These are phyloP conservation scores for Melaleuca alternifolia DNA, from an alignment of 345 rosid genomes.

Conservation along the genomic window DNA sequence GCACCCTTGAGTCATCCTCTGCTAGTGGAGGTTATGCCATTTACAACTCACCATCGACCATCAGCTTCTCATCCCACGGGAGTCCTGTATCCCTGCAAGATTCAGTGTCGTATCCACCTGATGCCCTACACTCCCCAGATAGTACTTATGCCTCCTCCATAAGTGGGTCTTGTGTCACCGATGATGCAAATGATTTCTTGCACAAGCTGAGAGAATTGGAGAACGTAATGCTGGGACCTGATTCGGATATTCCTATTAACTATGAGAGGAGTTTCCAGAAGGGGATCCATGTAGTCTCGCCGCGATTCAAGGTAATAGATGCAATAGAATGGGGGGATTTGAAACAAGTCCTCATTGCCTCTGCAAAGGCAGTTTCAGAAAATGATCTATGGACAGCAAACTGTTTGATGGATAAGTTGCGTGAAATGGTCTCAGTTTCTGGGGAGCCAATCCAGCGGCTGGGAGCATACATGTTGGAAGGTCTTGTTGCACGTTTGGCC, in stretches of 20 bases:
- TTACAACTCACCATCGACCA: slow-evolving; percentile 30
- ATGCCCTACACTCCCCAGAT: slow-evolving; percentile 41
- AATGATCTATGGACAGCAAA: slow-evolving; percentile 53
- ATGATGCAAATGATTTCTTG: slow-evolving; percentile 46
- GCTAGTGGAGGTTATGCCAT: slow-evolving; percentile 12
- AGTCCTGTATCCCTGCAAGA: slow-evolving; percentile 47
- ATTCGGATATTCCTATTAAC: slow-evolving; percentile 34
- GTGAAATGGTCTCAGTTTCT: slow-evolving; percentile 76
- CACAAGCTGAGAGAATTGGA: slow-evolving; percentile 77
- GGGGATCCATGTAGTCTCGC: slow-evolving; percentile 9
- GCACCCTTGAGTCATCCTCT: slow-evolving; percentile 59
- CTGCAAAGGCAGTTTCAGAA: slow-evolving; percentile 76
- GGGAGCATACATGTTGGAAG: slow-evolving; percentile 93
- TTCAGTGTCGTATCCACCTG: slow-evolving; percentile 21
- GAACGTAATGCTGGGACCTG: slow-evolving; percentile 80
- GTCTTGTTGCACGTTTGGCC: slow-evolving; percentile 72
- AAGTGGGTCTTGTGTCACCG: slow-evolving; percentile 71
- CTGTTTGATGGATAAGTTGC: slow-evolving; percentile 58
- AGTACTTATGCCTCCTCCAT: slow-evolving; percentile 42
- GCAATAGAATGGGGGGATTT: slow-evolving; percentile 54
- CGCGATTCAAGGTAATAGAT: slow-evolving; percentile 29
- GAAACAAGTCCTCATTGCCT: slow-evolving; percentile 48
- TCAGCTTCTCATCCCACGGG: slow-evolving; percentile 32
- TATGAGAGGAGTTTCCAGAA: slow-evolving; percentile 17
- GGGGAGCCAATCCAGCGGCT: slow-evolving; percentile 96